Conservation (phyloP, 108 stramenopile genomes). For the Chaetoceros muelleri region DNA sequence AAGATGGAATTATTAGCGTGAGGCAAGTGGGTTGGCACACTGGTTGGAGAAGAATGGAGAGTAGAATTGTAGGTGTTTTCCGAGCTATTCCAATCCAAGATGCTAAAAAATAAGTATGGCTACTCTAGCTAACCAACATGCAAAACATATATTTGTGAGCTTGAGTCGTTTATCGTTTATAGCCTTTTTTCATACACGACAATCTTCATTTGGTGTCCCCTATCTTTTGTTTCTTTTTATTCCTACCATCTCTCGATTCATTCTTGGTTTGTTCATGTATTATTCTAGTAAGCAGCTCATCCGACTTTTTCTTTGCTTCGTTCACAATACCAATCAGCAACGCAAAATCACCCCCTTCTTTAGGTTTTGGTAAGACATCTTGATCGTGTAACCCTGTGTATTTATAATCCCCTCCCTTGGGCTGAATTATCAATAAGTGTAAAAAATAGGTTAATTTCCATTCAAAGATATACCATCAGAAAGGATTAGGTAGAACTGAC, state of each 20-base stretch:
- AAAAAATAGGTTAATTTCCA: no score
- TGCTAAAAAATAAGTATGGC: constrained; percentile 24
- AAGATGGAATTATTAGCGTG: constrained; percentile 56
- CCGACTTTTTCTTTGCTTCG: constrained; percentile 51
- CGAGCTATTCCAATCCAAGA: constrained; percentile 38
- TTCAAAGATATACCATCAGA: no score
- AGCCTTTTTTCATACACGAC: no score
- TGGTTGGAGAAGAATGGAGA: constrained; percentile 69
- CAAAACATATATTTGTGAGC: no score
- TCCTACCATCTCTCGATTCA: not conserved
- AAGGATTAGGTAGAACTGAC: no score
- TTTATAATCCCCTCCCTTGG: constrained; percentile 21
- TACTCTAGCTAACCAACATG: no score
- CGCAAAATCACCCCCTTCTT: constrained; percentile 52
- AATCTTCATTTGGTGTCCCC: no score
- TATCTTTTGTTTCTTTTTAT: not conserved
- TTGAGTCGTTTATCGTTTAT: no score
- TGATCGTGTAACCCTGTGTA: constrained; percentile 79
- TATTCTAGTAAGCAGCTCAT: constrained; percentile 49
- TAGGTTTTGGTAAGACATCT: constrained; percentile 45
- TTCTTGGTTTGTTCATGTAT: constrained; percentile 35
- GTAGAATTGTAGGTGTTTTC: constrained; percentile 54
- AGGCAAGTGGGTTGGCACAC: constrained; percentile 77
- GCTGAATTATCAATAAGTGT: no score
- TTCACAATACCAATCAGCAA: constrained; percentile 43